Evolutionary conservation across 768 basidiomycete genomes (phyloP), one percentile per base, ranked within the genome.

Genomic region (Tricholoma matsutake): DNA sequence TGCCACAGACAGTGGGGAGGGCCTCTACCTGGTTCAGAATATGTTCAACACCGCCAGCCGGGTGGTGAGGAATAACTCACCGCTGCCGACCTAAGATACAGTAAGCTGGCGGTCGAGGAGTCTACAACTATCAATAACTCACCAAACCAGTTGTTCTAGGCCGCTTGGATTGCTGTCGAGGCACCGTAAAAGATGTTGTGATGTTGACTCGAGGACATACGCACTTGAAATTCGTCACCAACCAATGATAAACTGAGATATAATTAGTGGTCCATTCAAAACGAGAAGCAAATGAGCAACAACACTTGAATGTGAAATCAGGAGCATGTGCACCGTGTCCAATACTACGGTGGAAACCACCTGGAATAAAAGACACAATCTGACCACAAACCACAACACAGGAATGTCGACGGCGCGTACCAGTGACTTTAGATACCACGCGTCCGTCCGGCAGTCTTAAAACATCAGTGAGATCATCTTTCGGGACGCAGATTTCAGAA

Each of bases 1-100:
- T 25, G 22, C 20, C 6, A 68, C 76, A 6, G 64, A 83, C 81
- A 37, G 78, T 80, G 43, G 79, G 78, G 8, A 82, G 60, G 0
- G 79, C 80, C 65, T 82, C 81, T 39, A 80, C 70, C 82, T 83
- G 37, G 6, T 16, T 20, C 35, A 29, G 13, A 25, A 10, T 4
- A 29, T 51, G 14, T 6, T 51, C 25, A 51, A 16, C 13, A 51
- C 32, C 7, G 62, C 25, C 57, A 34, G 51, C 16, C 16, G 31
- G 28, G 54, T n/a, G 35, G 10, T 35, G n/a, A 37, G 25, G 8
- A 43, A 29, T 37, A 6, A 65, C 76, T 66, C 57, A 81, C 78
- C 54, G 78, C 56, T 4, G 79, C 67, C 37, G 77, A 77, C 78
- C 78, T 79, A 49, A 13, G 10, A 29, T 4, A 25, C 18, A n/a